Evolutionary conservation across 495 filamentous ascomycete species (phyloP), one percentile per base, ranked within the genome.

Genomic region (Cryomyces minteri): DNA sequence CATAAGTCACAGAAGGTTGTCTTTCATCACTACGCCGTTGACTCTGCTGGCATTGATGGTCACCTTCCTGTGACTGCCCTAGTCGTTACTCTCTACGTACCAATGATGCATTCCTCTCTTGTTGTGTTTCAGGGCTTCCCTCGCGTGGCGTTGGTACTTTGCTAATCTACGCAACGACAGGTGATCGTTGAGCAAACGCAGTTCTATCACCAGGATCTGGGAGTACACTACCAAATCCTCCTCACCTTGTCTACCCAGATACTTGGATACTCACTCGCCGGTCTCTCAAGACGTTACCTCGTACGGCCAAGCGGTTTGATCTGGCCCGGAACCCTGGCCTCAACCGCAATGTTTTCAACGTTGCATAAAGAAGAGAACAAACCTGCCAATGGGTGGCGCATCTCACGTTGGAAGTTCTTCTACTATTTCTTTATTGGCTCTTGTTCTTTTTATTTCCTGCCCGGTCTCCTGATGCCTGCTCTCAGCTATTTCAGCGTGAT

Each of bases 401-500:
- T 94, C 40, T 79, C 77, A 39, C 70, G 84, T 25, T 83, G 81
- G 62, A 83, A 74, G 28, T 90, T 94, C 63, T 94, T 94, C 60
- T 70, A 85, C 44, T 51, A 28, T 8, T 48, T 54, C 7, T 57
- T 50, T 12, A 7, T 43, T 40, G 50, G 47, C 45, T 53, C 58
- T 42, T 64, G 65, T 41, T 56, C 50, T 4, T 93, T 88, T 66
- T 94, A 94, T 58, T 92, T 92, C 53, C 62, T 85, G 0, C 87
- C 87, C 1, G 87, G 87, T 0, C 74, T 94, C 11, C 62, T 94
- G 40, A 76, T 92, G 61, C 86, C 84, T 4, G 85, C 81, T 2
- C 70, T 94, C 50, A 90, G 84, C 61, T 86, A 87, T 48, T 94
- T 94, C 65, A 90, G 71, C 56, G 82, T 92, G 41, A 64, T 94